Base-by-base conservation (phyloP, 202 grass and related monocot species). In the Schoenoplectus triqueter region DNA sequence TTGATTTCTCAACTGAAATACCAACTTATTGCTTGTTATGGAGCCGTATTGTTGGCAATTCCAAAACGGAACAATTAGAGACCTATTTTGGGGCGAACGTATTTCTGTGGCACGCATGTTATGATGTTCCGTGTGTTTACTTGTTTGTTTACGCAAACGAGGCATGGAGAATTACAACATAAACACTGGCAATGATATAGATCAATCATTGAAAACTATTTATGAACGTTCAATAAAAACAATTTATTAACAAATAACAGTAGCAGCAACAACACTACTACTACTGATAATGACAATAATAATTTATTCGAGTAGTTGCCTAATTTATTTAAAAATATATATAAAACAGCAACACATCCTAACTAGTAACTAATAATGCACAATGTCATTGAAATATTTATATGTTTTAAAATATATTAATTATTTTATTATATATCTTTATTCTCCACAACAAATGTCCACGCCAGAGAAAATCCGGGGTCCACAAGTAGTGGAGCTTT, bases 1-100 rank as follows among this genome's bases (percentile, higher is more conserved):
- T 71, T 46, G 40, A 71, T 48, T 71, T 71, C 44, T 71, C 68
- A 71, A 71, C 68, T n/a, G 42, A 71, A 71, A 3, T 44, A 71
- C 42, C 78, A 80, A 64, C 50, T 31, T 56, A 14, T 41, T 80
- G 42, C 50, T 80, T 62, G 31, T 62, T 18, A 44, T 80, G 56
- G 55, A 62, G 40, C 13, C 15, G 55, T 80, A 64, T 62, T 64
- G 78, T 10, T 80, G 78, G 7, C 50, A 64, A 80, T 31, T 80
- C 31, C 57, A 44, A 64, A 20, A 47, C 40, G 57, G 78, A 64
- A 39, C 78, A 64, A 14, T 62, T 80, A 42, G 50, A n/a, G 57
- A 80, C 78, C 59, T 10, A 4, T 48, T 81, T 49, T 19, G 55
- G 14, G 0, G 10, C 14, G 9, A 46, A 7, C 6, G 7, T 49